Base-by-base conservation (phyloP, 768 basidiomycete genomes). In the Kondoa subrosea region DNA sequence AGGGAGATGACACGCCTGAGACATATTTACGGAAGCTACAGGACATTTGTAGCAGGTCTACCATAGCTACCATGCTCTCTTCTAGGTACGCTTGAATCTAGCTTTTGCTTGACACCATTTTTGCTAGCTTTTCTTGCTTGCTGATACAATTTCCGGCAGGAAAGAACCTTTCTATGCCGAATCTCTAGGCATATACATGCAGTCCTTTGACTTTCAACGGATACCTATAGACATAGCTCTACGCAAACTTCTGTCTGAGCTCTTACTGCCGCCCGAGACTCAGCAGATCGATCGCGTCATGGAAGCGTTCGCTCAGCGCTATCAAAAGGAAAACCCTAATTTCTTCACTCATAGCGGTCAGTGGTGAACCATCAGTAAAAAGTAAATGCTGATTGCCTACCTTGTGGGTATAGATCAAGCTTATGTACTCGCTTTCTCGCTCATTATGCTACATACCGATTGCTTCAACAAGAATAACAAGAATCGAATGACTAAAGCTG, bases 231-330 rank as follows among this genome's bases (percentile, higher is more conserved):
- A 99, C 75, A 84, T 97, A 32, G 89, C 95, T 25, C 79, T 99
- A 56, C 86, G 95, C 56, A 85, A 85, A 74, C 76, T 99, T 61
- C 81, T 99, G 34, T 90, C 95, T 87, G 85, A 91, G 72, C 84
- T 95, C 27, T 84, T 88, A 50, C 82, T 99, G 30, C 95, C 95
- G 1, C 82, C 86, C 66, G 95, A 99, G 80, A 96, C 95, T 1
- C 95, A 99, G 76, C 93, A 97, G 77, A 99, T 99, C 68, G 95
- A 99, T 77, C 83, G 95, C 67, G 89, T 96, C 61, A 89, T 99
- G 74, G 91, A 97, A 78, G 88, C 89, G 0, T 99, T 99, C 77
- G 88, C 93, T 3, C 81, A 80, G 57, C 83, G 87, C 69, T 99
- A 95, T 77, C 78, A 85, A 68, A 80, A 82, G 60, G 91, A 90